Conservation (phyloP, 2,329 filamentous ascomycete genomes). For the Taxawa tesnikishii region DNA sequence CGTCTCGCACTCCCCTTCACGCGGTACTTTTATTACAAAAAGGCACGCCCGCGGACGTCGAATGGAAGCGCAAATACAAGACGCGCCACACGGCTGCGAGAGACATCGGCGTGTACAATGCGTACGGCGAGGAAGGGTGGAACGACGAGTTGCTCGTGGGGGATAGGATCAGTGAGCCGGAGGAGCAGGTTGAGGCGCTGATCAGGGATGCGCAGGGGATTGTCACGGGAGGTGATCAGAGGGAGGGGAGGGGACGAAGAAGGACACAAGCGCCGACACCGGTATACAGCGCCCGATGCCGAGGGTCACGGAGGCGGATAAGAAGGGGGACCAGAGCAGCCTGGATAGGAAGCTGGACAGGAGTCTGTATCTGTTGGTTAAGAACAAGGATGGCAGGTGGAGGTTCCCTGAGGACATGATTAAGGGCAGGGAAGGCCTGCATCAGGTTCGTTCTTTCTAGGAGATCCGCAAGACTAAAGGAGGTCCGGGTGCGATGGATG, state of each 20-base stretch:
- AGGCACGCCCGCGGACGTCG: conserved; percentile 71
- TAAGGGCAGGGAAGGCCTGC: conserved; percentile 59
- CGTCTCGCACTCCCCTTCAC: conserved; percentile 78
- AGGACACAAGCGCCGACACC: conserved; percentile 9
- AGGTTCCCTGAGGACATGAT: conserved; percentile 67
- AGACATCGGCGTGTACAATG: conserved; percentile 76
- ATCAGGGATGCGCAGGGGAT: conserved; percentile 59
- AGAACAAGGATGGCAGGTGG: conserved; percentile 61
- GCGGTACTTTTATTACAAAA: conserved; percentile 89
- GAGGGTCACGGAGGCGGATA: conserved; percentile 67
- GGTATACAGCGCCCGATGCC: conserved; percentile 55
- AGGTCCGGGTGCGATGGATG: not conserved
- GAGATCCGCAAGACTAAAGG: too few species aligned
- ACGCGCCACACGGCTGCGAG: conserved; percentile 67
- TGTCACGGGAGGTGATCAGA: conserved; percentile 7
- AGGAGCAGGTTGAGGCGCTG: conserved; percentile 54
- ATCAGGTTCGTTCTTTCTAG: too few species aligned
- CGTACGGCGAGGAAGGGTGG: conserved; percentile 64
- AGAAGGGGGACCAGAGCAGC: conserved; percentile 59
- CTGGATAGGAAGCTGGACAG: conserved; percentile 67
- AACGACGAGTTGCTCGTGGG: conserved; percentile 81
- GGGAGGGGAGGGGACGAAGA: conserved; percentile 5
- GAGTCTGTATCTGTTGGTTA: conserved; percentile 81
- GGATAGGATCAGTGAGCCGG: conserved; percentile 52
- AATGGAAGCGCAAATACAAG: conserved; percentile 79